A percentile compares a stretch with the other conserved stretches of the same genome.
Conservation (phyloP, 805 yeast species). For the Lachancea nothofagi region DNA sequence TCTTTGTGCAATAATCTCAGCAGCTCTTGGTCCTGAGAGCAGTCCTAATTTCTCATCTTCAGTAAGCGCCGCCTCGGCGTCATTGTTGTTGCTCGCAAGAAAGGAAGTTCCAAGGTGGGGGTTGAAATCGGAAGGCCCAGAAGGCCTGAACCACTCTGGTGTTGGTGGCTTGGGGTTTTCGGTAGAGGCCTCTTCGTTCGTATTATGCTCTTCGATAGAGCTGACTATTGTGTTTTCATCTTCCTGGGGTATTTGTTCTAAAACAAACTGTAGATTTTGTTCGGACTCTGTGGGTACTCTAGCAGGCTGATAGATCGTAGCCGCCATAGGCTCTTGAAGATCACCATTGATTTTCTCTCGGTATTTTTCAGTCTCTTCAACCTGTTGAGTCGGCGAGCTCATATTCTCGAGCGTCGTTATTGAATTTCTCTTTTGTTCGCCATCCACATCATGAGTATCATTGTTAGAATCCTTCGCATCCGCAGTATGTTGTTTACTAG, state of each 20-base stretch:
- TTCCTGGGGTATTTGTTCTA: constrained; percentile 18
- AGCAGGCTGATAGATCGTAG: background rate
- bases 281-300: constrained; percentile 13
- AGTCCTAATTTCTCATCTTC: constrained; percentile 18
- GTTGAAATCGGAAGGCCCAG: constrained; percentile 10
- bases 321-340: no score
- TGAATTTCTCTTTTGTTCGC: background rate
- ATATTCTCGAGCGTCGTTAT: no score
- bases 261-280: constrained; percentile 22
- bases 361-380: no score
- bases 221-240: background rate
- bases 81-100: constrained; percentile 11
- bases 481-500: constrained; percentile 27
- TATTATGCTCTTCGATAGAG: background rate
- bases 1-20: constrained; percentile 9
- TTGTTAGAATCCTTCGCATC: constrained; percentile 21
- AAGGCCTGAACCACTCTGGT: constrained; percentile 31
- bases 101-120: constrained; percentile 20
- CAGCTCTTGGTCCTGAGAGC: constrained; percentile 20
- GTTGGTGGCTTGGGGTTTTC: constrained; percentile 13
- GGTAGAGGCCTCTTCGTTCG: background rate
- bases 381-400: no score
- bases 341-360: no score
- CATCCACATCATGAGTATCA: constrained; percentile 27
- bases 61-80: constrained; percentile 19